These are phyloP conservation scores for Allium fistulosum DNA, from an alignment of 106 monocot genomes.

Conservation along the genomic window DNA sequence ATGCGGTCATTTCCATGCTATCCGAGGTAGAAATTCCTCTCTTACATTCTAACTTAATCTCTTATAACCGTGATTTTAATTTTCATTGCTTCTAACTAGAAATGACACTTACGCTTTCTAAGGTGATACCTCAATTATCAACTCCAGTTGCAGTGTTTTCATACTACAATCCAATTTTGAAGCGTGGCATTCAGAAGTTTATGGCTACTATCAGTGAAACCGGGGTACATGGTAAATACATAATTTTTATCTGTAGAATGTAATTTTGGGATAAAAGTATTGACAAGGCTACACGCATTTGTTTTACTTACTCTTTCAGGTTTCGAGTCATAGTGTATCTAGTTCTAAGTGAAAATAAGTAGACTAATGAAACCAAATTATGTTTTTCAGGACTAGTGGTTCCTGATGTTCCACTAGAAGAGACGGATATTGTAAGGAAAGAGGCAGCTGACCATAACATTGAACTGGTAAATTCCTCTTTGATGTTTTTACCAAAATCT, in stretches of 20 bases:
- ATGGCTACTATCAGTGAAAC: slow-evolving; percentile 28
- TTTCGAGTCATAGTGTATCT: background rate
- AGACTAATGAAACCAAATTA: background rate
- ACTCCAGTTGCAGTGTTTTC: slow-evolving; percentile 42
- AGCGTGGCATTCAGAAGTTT: slow-evolving; percentile 23
- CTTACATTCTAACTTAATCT: background rate
- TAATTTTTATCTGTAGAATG: no score
- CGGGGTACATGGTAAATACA: slow-evolving; percentile 45
- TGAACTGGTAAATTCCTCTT: slow-evolving; percentile 2
- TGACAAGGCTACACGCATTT: no score
- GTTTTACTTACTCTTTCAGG: no score
- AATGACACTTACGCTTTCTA: no score
- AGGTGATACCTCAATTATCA: slow-evolving; percentile 48
- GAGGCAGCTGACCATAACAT: slow-evolving; percentile 44
- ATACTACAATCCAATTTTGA: slow-evolving; percentile 54
- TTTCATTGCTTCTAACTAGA: background rate
- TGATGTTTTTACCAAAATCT: background rate
- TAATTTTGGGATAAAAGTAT: no score
- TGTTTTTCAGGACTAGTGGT: slow-evolving; percentile 51
- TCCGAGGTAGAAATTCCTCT: slow-evolving; percentile 33
- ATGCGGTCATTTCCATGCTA: slow-evolving; percentile 61
- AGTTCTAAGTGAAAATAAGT: no score
- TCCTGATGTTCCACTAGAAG: slow-evolving; percentile 71
- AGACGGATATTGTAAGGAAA: slow-evolving; percentile 39
- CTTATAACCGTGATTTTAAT: background rate